Percentiles rank a stretch among this genome's conserved stretches.
phyloP scores from a whole-genome alignment of 2,329 filamentous ascomycete genomes.

The Aquanectria penicillioides region DNA sequence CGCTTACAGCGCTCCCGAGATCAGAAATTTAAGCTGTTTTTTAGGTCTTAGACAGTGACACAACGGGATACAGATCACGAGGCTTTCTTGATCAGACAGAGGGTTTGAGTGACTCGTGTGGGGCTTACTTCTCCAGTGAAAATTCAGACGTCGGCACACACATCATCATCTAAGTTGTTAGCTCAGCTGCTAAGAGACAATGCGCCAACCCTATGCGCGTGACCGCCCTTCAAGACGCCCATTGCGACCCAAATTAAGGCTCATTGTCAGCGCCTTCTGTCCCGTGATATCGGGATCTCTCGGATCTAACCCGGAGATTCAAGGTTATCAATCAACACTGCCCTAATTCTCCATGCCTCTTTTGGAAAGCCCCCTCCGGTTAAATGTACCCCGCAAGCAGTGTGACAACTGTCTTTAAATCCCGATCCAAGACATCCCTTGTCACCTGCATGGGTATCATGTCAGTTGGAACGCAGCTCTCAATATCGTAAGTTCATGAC shows the following conservation, averaged over 20 bases:
- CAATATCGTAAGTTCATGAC: background rate
- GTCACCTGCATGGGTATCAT: conserved; percentile 5
- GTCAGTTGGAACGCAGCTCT: conserved; percentile 3
- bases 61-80: too few relatives aligned
- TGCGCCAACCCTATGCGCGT: background rate
- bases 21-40: too few relatives aligned
- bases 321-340: conserved; percentile 13
- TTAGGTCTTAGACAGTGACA: too few relatives aligned
- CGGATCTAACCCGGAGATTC: background rate
- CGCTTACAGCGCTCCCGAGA: too few relatives aligned
- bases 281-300: conserved; percentile 12
- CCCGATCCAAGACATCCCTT: background rate
- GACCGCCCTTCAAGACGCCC: background rate
- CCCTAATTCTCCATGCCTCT: conserved; percentile 7
- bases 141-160: too few relatives aligned
- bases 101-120: too few relatives aligned
- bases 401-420: background rate
- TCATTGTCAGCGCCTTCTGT: background rate
- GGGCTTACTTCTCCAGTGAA: too few relatives aligned
- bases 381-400: conserved; percentile 2
- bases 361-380: background rate
- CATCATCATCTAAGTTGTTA: too few relatives aligned
- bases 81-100: too few relatives aligned
- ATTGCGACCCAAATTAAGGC: background rate
- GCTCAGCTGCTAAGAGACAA: background rate